Base-by-base conservation (phyloP, 805 yeast genomes). In the Nakazawaea laoshanensis region DNA sequence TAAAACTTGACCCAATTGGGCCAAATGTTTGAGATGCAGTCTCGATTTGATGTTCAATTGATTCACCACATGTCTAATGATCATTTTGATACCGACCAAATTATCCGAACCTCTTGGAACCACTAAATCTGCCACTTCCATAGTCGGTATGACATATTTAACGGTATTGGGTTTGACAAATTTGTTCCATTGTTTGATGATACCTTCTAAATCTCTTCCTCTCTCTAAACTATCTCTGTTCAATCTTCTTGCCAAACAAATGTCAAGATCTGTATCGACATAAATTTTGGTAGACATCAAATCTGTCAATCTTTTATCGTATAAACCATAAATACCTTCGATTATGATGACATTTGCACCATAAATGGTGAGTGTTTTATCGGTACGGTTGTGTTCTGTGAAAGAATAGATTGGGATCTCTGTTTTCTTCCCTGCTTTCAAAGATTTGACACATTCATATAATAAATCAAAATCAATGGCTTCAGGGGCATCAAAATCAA, bases 161-260 rank as follows among this genome's bases (percentile, higher is more conserved):
- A 78, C 87, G 7, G 94, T 87, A 52, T 86, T 85, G 5, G 98
- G 98, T 53, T 89, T 92, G 18, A 92, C 98, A 53, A 78, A 88
- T 17, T 62, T 55, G 42, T 83, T 78, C 97, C 97, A 92, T 50
- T 92, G 98, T 43, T 73, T 68, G 38, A 92, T 67, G 12, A 88
- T 81, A 1, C 95, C 94, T 4, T 59, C 64, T 22, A 88, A 60
- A 45, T 88, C 95, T 39, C 98, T 63, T 1, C 94, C 95, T 39
- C 98, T 64, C 40, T 79, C 76, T 10, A 83, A 65, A 33, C 86
- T 87, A 52, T 92, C 98, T 48, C 98, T 66, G 4, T 84, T 74
- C 27, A 92, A 60, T 46, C 98, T 65, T 47, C 98, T 67, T 4
- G 95, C 88, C 45, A 92, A 65, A 55, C 98, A 92, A 11, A 89